phyloP scores from a whole-genome alignment of 192 early-diverging fungal species.

The Tieghemiomyces parasiticus region DNA sequence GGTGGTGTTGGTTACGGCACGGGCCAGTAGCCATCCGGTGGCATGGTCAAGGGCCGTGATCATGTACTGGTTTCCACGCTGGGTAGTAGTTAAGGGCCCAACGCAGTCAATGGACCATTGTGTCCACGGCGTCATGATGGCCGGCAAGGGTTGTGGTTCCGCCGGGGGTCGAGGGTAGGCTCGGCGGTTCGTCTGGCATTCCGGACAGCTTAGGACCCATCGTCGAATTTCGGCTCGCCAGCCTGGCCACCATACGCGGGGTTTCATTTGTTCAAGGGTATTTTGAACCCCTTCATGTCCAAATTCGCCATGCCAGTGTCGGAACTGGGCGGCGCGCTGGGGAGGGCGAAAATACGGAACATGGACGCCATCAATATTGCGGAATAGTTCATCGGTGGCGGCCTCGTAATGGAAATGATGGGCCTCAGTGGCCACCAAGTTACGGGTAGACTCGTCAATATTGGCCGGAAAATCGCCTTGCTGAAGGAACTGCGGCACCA shows the following conservation, averaged over 20 bases:
- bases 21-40: neutral
- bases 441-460: neutral
- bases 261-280: conserved; percentile 1
- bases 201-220: neutral
- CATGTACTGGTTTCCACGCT: neutral
- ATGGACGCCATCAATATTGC: neutral
- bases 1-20: neutral
- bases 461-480: neutral
- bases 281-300: neutral
- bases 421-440: neutral
- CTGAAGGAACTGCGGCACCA: neutral
- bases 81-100: neutral
- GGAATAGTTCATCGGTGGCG: neutral
- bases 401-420: neutral
- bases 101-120: neutral
- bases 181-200: neutral
- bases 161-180: no score
- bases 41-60: conserved; percentile 7
- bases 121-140: neutral
- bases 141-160: neutral
- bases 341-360: neutral
- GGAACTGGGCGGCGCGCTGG: neutral
- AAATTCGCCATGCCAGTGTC: neutral
- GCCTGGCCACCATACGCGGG: conserved; percentile 1
- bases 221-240: neutral